Percentiles rank a stretch among this genome's conserved stretches.
Conservation (phyloP, 495 filamentous ascomycete genomes). For the Daldinia vernicosa region DNA sequence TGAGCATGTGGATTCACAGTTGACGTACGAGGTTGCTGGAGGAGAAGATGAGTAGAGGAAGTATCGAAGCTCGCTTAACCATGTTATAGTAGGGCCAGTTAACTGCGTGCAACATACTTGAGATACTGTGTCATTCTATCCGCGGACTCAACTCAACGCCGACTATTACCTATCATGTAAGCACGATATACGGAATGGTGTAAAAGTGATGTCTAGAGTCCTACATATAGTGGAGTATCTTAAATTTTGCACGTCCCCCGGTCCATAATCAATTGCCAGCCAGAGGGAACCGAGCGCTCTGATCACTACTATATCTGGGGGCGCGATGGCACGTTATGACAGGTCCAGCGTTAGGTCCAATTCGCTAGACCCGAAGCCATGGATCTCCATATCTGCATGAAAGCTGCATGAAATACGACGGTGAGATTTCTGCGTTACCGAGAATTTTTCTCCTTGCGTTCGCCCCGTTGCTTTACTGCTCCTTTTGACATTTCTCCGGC, state of each 20-base stretch:
- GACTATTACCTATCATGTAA: neutral
- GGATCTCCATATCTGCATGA: constrained; percentile 8
- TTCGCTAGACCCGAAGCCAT: constrained; percentile 29
- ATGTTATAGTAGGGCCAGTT: neutral
- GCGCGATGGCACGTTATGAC: neutral
- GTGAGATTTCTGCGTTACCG: constrained; percentile 16
- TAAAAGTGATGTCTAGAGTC: neutral
- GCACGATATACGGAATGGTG: neutral
- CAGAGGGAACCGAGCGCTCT: constrained; percentile 30
- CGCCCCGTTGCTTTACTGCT: neutral
- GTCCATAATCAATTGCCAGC: constrained; percentile 1
- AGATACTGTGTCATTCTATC: neutral
- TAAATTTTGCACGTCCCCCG: neutral
- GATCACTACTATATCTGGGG: constrained; percentile 26
- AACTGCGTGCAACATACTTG: neutral
- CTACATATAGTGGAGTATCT: neutral
- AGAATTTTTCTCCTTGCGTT: constrained; percentile 11
- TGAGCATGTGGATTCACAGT: neutral
- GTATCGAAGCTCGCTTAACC: neutral
- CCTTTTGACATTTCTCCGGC: neutral
- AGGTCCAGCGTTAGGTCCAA: neutral
- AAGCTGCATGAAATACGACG: constrained; percentile 13
- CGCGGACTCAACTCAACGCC: neutral
- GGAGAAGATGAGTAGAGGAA: neutral
- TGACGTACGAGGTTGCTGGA: neutral